Base-by-base conservation (phyloP, 345 rosid species). In the Salix viminalis region DNA sequence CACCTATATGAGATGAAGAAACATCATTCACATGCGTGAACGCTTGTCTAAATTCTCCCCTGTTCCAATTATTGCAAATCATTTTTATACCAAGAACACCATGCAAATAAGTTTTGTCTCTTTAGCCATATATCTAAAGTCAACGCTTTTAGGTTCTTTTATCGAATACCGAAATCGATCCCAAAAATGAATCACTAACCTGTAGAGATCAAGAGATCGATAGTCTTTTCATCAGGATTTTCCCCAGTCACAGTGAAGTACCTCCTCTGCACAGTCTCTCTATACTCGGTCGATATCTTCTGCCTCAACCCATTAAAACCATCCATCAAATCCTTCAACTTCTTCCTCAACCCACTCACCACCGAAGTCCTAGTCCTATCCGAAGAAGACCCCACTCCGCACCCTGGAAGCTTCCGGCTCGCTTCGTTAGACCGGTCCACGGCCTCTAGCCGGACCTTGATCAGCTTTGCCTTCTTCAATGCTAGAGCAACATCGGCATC, bases 211-310 rank as follows among this genome's bases (percentile, higher is more conserved):
- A 96, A 79, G 23, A 83, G 90, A 87, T 96, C 98, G 3, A 96
- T 80, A 2, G 90, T 87, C 79, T 67, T 76, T 66, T 92, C 99
- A 46, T 94, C 97, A 0, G 98, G 98, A 79, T 92, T 90, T 82
- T 93, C 97, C 21, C 98, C 99, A 41, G 98, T 91, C 76, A 94
- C 97, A 2, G 98, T 96, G 56, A 86, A 94, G 67, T 91, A 96
- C 82, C 99, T 87, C 76, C 99, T 77, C 89, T 89, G 90, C 1
- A 94, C 97, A n/a, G 99, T 94, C 80, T 93, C 98, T 81, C 93
- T 85, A 34, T 94, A 91, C 90, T 96, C 99, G 0, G 85, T 67
- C 30, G 97, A 90, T 37, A 93, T 89, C 81, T 81, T 82, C 83
- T 88, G 88, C 69, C 98, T 91, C 86, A 96, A 79, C 15, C 70